phyloP scores from a whole-genome alignment of 2,329 filamentous ascomycete species.

The Aureobasidium melanogenum region DNA sequence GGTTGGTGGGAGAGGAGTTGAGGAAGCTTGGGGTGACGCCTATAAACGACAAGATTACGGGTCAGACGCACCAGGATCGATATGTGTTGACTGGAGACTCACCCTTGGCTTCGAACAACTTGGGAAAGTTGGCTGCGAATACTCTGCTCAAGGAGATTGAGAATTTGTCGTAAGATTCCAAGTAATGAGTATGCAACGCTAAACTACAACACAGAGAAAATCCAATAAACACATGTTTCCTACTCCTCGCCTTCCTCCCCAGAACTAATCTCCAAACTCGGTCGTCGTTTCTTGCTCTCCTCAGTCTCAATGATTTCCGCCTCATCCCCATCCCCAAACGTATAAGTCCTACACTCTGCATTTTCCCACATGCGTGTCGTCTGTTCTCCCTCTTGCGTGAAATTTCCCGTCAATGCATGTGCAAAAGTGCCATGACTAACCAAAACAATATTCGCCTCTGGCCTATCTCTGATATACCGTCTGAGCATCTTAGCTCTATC shows the following conservation, averaged over 20 bases:
- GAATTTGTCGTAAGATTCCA: not conserved
- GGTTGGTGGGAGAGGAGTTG: not conserved
- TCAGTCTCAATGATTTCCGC: not conserved
- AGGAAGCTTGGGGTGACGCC: not conserved
- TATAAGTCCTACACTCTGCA: conserved; percentile 24
- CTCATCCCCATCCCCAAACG: not conserved
- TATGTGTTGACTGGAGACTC: conserved; percentile 1
- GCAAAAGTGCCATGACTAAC: conserved; percentile 78
- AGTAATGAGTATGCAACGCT: not conserved
- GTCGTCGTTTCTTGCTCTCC: not conserved
- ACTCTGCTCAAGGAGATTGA: not conserved
- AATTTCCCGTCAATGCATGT: conserved; percentile 79
- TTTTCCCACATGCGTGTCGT: not conserved
- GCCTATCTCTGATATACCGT: conserved; percentile 42
- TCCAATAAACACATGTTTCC: not conserved
- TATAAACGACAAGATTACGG: conserved; percentile 1
- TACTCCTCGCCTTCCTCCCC: not conserved
- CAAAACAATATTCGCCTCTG: conserved; percentile 60
- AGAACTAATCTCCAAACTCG: not conserved
- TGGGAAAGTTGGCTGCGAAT: not conserved
- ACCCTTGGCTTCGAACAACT: not conserved
- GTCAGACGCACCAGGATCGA: not conserved
- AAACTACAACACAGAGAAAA: not conserved
- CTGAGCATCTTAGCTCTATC: conserved; percentile 54
- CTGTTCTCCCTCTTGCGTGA: conserved; percentile 40